Base-by-base conservation (phyloP, 495 filamentous ascomycete species). In the Schizothecium vesticola region DNA sequence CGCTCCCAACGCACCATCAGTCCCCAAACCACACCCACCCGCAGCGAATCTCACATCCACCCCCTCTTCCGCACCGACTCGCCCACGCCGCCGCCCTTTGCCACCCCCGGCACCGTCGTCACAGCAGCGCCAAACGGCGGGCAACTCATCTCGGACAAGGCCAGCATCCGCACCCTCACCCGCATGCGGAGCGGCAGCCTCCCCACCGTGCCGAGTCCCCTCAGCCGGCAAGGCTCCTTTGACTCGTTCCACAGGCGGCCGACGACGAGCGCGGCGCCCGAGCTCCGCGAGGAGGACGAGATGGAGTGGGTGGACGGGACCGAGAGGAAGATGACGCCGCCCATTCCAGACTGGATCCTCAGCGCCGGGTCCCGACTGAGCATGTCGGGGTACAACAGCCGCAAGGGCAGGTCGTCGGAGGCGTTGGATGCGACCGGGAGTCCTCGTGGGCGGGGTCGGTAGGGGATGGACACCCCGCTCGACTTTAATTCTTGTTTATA, bases 1-100 rank as follows among this genome's bases (percentile, higher is more conserved):
- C 43, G 43, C 70, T 73, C 23, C 70, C 79, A 62, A 81, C 77
- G 13, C 78, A 78, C 43, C 73, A 78, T 51, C 19, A 51, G 43
- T 19, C 43, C 43, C 19, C 43, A 51, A n/a, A 51, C 43, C 43
- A 51, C 43, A 13, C 68, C 73, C 7, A 77, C 75, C 0, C 73
- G 81, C 36, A 85, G 83, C 73, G 90, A 95, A 75, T 84, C 88
- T 16, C 87, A 94, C 73, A 95, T 96, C 67, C 92, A 96, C 73
- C 92, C 92, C 1, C 84, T 96, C 12, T 95, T 96, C 79, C 86
- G 92, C 64, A 88, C 88, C 1, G 89, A 88, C 70, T 92, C 88
- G 57, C 90, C 91, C 0, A 86, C 82, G 0, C 90, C 90, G 11
- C 89, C 90, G 13, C 89, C 91, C 0, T 83, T 85, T 8, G 84